These are phyloP conservation scores for Heliamphora pulchella DNA, from an alignment of 179 eudicot species.

Conservation along the genomic window DNA sequence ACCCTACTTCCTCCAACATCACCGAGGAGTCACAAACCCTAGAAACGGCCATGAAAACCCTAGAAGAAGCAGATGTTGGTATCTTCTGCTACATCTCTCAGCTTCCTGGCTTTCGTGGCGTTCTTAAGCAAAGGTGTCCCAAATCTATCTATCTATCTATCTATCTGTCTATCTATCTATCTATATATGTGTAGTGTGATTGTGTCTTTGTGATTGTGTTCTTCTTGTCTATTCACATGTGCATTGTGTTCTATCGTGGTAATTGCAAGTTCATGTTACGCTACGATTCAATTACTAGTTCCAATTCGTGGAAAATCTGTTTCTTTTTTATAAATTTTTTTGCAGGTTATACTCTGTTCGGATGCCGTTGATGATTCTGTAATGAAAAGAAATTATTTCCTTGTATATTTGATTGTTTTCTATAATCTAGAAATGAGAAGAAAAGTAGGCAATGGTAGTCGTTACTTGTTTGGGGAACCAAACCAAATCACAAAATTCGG, in stretches of 20 bases:
- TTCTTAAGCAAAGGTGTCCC: constrained; percentile 84
- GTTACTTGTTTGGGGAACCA: background rate
- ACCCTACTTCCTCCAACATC: background rate
- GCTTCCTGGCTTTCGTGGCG: constrained; percentile 87
- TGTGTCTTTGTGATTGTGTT: background rate
- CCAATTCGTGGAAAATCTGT: background rate
- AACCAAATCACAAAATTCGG: background rate
- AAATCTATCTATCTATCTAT: background rate
- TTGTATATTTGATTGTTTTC: background rate
- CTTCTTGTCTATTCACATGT: background rate
- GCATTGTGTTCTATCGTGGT: background rate
- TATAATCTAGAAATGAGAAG: background rate
- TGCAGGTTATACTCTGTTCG: background rate
- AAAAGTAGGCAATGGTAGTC: background rate
- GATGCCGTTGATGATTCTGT: background rate
- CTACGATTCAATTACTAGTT: background rate
- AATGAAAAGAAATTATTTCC: background rate
- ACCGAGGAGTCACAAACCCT: constrained; percentile 10
- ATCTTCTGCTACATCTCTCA: constrained; percentile 73
- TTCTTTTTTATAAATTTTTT: background rate
- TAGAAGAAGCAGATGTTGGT: constrained; percentile 81
- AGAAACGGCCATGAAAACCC: constrained; percentile 18
- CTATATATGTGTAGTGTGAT: background rate
- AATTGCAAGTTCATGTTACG: background rate
- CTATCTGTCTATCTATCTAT: background rate